These are phyloP conservation scores for Schizothecium vesticola DNA, from an alignment of 495 filamentous ascomycete genomes.

Conservation along the genomic window DNA sequence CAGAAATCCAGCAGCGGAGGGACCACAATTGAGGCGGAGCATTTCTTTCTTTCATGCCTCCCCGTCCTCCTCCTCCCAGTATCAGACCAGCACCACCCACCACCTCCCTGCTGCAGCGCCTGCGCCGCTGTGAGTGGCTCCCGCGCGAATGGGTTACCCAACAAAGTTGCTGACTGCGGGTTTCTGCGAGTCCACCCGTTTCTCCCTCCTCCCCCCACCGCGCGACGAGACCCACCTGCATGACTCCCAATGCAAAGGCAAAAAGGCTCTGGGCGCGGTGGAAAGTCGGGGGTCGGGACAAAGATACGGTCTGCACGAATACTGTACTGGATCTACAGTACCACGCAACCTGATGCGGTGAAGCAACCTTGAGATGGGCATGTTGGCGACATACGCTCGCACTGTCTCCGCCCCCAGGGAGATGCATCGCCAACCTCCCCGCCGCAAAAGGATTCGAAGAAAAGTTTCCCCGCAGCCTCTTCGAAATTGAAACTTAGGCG, in stretches of 20 bases:
- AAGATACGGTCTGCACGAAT: not conserved
- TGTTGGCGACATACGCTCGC: not conserved
- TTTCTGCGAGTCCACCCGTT: not conserved
- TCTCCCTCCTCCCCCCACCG: not conserved
- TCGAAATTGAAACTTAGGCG: not conserved
- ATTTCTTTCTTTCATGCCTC: conserved; percentile 1
- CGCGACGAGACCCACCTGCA: not conserved
- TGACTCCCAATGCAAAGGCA: not conserved
- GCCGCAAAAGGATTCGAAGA: not conserved
- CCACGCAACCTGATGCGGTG: not conserved
- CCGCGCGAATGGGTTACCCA: not conserved
- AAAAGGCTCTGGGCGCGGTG: not conserved
- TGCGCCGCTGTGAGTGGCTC: not conserved
- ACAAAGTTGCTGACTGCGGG: not conserved
- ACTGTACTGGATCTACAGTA: not conserved
- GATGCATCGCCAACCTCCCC: not conserved
- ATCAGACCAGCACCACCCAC: not conserved
- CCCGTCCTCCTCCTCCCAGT: not conserved
- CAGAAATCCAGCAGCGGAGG: not conserved
- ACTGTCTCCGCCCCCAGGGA: not conserved
- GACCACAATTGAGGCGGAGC: conserved; percentile 15
- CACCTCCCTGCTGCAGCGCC: conserved; percentile 1
- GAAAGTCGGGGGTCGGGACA: not conserved
- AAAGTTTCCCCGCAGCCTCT: not conserved
- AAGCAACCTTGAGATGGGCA: not conserved